phyloP scores from a whole-genome alignment of 2,329 filamentous ascomycete species.

The Neurospora sp. region DNA sequence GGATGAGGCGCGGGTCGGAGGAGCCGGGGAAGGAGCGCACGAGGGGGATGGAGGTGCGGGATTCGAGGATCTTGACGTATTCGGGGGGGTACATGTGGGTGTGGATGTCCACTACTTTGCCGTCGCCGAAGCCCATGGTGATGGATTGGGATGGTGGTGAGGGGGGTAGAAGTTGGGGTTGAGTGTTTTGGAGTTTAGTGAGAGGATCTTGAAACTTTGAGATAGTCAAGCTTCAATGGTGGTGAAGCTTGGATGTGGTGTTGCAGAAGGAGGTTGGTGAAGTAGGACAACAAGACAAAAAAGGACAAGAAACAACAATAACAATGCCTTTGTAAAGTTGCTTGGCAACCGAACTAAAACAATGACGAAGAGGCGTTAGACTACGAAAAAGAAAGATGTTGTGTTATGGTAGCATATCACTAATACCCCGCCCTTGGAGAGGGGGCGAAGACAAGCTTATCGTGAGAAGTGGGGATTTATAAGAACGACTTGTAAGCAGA shows the following conservation, averaged over 20 bases:
- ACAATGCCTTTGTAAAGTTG: not conserved
- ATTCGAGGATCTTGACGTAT: slow-evolving; percentile 51
- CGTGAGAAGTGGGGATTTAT: not conserved
- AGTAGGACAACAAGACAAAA: not conserved
- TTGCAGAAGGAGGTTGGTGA: not conserved
- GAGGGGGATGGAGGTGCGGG: slow-evolving; percentile 55
- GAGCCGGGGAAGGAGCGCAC: slow-evolving; percentile 54
- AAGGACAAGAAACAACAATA: not conserved
- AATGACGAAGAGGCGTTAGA: not conserved
- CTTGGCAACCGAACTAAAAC: not conserved
- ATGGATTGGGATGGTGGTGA: not conserved
- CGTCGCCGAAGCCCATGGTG: not conserved
- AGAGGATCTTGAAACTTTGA: not conserved
- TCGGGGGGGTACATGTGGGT: slow-evolving; percentile 61
- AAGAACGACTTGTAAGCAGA: not conserved
- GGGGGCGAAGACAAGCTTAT: not conserved
- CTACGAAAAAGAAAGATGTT: not conserved
- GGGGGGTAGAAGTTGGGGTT: not conserved
- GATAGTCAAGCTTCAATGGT: not conserved
- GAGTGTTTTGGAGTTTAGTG: not conserved
- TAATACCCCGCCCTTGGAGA: not conserved
- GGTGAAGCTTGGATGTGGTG: not conserved
- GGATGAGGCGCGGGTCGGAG: slow-evolving; percentile 47
- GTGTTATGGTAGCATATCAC: not conserved
- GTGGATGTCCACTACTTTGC: slow-evolving; percentile 53